Evolutionary conservation across 2,329 filamentous ascomycete species (phyloP).

Genomic region (Colletotrichum kahawae): DNA sequence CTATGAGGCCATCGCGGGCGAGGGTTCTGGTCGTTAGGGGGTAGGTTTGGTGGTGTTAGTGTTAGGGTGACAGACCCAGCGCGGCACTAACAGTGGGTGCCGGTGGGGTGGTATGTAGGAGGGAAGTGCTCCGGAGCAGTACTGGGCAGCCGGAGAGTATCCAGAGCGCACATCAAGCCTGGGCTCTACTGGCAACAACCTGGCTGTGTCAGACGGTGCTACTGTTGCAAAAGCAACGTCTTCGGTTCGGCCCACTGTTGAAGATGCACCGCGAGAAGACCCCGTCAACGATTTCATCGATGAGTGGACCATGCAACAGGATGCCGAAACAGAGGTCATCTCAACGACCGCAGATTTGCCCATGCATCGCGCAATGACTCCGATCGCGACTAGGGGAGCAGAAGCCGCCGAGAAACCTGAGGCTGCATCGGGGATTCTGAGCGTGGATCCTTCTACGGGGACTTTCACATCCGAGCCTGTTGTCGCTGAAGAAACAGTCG

Average conservation of each 20-base stretch:
- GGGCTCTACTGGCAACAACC: fast-evolving
- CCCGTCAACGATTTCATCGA: background rate
- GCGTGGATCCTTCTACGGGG: background rate
- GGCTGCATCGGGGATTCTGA: fast-evolving
- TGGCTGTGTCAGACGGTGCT: fast-evolving
- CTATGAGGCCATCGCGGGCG: no score
- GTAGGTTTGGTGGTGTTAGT: no score
- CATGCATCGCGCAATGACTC: fast-evolving
- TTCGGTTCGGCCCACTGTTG: background rate
- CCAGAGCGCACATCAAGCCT: fast-evolving
- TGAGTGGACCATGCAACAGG: background rate
- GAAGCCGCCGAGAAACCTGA: background rate
- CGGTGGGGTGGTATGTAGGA: no score
- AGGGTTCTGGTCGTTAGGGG: no score
- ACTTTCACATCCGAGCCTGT: fast-evolving
- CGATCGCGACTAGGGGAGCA: fast-evolving
- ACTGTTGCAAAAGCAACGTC: no score
- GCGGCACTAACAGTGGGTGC: no score
- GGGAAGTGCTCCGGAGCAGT: no score
- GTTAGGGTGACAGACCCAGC: no score
- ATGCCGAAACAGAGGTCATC: background rate
- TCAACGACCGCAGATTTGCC: fast-evolving
- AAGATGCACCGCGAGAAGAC: background rate
- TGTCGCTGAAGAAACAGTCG: background rate
- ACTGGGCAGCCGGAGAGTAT: background rate